Evolutionary conservation across 148 eudicot genomes (phyloP).

Genomic region (Rheum nobile): DNA sequence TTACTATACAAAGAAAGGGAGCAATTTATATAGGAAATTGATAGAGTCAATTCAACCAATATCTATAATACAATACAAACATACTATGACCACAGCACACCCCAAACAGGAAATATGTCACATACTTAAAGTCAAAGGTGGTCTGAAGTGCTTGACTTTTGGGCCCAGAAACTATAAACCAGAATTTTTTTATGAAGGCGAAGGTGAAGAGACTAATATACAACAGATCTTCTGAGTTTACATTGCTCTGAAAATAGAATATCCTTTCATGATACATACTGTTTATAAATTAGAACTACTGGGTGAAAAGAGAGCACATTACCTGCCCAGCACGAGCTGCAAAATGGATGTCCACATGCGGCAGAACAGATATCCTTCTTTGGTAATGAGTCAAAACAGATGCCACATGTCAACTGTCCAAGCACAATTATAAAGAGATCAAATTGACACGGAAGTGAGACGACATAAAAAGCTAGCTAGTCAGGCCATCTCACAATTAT

Average conservation of each 20-base stretch:
- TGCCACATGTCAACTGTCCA: slow-evolving; percentile 59
- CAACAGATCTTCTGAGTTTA: neutral
- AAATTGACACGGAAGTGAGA: neutral
- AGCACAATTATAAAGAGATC: neutral
- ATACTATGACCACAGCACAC: neutral
- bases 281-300: neutral
- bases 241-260: neutral
- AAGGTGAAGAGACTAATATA: neutral
- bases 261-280: neutral
- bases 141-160: neutral
- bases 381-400: slow-evolving; percentile 56
- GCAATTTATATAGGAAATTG: neutral
- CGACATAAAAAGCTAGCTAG: neutral
- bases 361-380: slow-evolving; percentile 32
- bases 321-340: slow-evolving; percentile 65
- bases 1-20: neutral
- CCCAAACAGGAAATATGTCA: neutral
- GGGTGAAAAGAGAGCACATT: neutral
- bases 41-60: neutral
- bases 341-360: slow-evolving; percentile 70
- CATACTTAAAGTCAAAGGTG: neutral
- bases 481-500: neutral
- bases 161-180: neutral
- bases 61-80: neutral
- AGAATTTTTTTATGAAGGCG: neutral